These are phyloP conservation scores for Cystobasidium tubakii DNA, from an alignment of 768 basidiomycete species.

Conservation along the genomic window DNA sequence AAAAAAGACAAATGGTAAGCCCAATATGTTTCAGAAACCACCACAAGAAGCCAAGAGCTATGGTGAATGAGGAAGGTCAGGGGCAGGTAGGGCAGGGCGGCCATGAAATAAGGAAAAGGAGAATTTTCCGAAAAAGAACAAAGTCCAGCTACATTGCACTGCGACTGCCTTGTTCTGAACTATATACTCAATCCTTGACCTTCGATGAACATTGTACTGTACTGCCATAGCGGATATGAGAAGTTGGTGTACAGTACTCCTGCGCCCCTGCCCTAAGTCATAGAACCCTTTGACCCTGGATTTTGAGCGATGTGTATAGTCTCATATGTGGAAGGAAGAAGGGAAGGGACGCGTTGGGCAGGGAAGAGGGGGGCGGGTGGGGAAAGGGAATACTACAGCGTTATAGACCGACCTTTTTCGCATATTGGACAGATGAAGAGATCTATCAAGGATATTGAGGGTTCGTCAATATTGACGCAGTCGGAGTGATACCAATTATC, in stretches of 20 bases:
- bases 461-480: conserved; percentile 74
- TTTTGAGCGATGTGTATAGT: too few relatives aligned
- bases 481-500: conserved; percentile 91
- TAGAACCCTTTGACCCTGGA: conserved; percentile 58
- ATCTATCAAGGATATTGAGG: conserved; percentile 79
- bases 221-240: too few relatives aligned
- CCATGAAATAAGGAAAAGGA: not conserved
- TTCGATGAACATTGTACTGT: conserved; percentile 55
- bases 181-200: not conserved
- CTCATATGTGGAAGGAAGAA: too few relatives aligned
- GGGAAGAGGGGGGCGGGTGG: not conserved
- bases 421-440: conserved; percentile 84
- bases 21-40: too few relatives aligned
- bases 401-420: conserved; percentile 59
- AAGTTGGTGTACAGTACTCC: too few relatives aligned
- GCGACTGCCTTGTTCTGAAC: not conserved
- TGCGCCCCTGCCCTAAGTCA: conserved; percentile 37
- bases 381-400: not conserved
- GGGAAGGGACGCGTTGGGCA: too few relatives aligned
- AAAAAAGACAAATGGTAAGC: too few relatives aligned
- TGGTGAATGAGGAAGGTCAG: too few relatives aligned
- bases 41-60: too few relatives aligned
- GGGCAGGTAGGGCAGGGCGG: not conserved
- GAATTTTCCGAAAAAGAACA: not conserved
- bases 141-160: conserved; percentile 14